Base-by-base conservation (phyloP, 164 flowering plant species). In the Aristolochia contorta region DNA sequence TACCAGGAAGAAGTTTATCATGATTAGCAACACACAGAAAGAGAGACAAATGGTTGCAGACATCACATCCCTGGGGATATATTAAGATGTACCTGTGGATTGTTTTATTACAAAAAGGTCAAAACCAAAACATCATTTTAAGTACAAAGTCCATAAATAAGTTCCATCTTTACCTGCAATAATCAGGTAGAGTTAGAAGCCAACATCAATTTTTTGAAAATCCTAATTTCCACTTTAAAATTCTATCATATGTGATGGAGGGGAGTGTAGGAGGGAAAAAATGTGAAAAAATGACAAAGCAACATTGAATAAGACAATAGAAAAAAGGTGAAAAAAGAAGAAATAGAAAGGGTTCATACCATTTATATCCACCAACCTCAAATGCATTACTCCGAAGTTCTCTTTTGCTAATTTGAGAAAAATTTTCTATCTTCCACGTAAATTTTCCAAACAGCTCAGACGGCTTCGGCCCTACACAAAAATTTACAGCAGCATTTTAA, bases 1-100 rank as follows among this genome's bases (percentile, higher is more conserved):
- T 54, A 94, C 99, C 99, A 75, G 99, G 99, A 72, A 89, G 94
- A 78, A 94, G 97, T 66, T 91, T 94, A 72, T 94, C 99, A 80
- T 91, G 97, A 78, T 94, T 89, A 10, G 96, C 97, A 61, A 94
- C 99, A 78, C 99, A 94, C 4, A 94, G 93, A 81, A 94, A 94
- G 77, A 94, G 71, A 32, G 99, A 94, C 14, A 91, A 90, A 74
- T 89, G 96, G 68, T 89, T 91, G 80, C 86, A 80, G 52, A 91
- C 96, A 73, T 91, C 98, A 79, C 98, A 89, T 46, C 98, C 98
- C 60, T 91, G 96, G 4, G 98, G 98, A 73, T 91, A 89, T n/a
- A 91, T 89, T 74, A 91, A 74, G 62, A 91, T 89, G 66, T 91
- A 87, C 98, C 96, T 91, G 84, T 52, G 57, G 63, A 41, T 43